phyloP scores from a whole-genome alignment of 768 basidiomycete species.

The Gymnopilus dilepis region DNA sequence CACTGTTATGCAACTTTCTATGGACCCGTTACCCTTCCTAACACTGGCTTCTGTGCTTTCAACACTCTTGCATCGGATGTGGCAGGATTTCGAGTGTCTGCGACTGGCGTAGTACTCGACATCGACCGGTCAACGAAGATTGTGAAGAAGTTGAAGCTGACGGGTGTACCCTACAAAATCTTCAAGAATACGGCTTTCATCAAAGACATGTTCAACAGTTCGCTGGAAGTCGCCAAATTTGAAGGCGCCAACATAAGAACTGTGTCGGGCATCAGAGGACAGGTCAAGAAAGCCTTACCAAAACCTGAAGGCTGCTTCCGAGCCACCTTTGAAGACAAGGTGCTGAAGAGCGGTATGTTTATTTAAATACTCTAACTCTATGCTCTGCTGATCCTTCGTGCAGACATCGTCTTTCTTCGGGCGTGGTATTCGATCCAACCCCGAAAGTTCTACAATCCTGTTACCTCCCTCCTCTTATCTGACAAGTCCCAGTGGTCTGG shows the following conservation, averaged over 20 bases:
- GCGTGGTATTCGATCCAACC: conserved; percentile 98
- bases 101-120: conserved; percentile 94
- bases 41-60: conserved; percentile 98
- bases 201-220: conserved; percentile 94
- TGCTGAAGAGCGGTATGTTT: conserved; percentile 89
- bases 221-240: conserved; percentile 96
- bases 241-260: conserved; percentile 97
- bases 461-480: conserved; percentile 86
- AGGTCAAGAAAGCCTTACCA: conserved; percentile 94
- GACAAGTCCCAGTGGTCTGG: conserved; percentile 88
- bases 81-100: conserved; percentile 86
- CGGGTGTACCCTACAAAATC: conserved; percentile 94
- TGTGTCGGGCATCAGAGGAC: conserved; percentile 94
- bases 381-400: background rate
- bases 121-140: conserved; percentile 92
- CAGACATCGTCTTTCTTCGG: conserved; percentile 93
- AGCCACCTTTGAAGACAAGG: conserved; percentile 98
- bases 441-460: conserved; percentile 95
- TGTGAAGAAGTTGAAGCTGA: conserved; percentile 98
- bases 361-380: background rate
- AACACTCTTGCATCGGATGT: conserved; percentile 74
- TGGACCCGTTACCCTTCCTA: conserved; percentile 88
- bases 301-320: conserved; percentile 96
- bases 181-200: conserved; percentile 99
- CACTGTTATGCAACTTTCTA: conserved; percentile 99